Evolutionary conservation across 345 rosid species (phyloP).

Genomic region (Citrus hindsii): DNA sequence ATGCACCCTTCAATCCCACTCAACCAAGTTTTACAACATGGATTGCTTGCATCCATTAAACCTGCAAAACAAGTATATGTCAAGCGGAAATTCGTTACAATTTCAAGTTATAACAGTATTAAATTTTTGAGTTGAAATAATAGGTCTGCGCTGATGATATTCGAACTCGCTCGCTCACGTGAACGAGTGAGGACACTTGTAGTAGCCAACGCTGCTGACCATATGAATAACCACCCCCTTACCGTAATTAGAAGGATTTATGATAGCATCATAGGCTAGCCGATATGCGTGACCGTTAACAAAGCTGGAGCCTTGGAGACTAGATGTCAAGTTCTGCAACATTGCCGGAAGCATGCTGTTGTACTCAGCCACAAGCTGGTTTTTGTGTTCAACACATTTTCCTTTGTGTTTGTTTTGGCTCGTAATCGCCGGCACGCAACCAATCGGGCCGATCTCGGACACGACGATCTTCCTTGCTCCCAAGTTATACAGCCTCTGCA

Average conservation of each 20-base stretch:
- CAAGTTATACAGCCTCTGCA: conserved; percentile 29
- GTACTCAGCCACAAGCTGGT: conserved; percentile 24
- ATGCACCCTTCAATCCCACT: conserved; percentile 40
- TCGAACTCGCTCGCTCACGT: no score
- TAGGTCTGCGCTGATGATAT: no score
- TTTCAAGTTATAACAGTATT: no score
- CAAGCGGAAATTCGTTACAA: no score
- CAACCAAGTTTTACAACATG: conserved; percentile 41
- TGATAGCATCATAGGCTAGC: conserved; percentile 29
- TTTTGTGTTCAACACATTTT: conserved; percentile 28
- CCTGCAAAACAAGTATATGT: conserved; percentile 11
- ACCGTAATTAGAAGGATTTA: conserved; percentile 37
- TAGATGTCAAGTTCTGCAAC: conserved; percentile 28
- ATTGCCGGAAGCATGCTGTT: conserved; percentile 25
- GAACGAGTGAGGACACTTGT: no score
- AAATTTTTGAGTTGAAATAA: no score
- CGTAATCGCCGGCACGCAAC: conserved; percentile 38
- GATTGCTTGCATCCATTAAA: conserved; percentile 29
- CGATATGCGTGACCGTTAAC: conserved; percentile 20
- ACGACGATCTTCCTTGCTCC: conserved; percentile 42
- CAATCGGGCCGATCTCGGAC: conserved; percentile 44
- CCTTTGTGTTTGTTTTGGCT: conserved; percentile 20
- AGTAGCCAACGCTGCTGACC: no score
- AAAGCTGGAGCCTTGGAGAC: conserved; percentile 25
- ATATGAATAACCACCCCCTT: not conserved